Evolutionary conservation across 192 early-diverging fungal genomes (phyloP).

Genomic region (Dissophora globulifera): DNA sequence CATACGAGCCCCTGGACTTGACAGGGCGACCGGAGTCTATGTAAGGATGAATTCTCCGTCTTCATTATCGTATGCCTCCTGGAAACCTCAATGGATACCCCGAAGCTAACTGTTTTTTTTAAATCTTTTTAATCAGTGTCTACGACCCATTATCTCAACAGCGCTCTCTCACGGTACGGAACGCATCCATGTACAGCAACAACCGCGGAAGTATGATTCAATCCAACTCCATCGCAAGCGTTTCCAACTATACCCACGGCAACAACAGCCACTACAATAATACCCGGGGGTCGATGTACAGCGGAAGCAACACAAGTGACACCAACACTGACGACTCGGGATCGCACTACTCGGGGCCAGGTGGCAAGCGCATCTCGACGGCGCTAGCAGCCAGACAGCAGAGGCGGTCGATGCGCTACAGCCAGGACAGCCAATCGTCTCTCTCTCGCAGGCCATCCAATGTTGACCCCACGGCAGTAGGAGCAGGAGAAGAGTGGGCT

Average conservation of each 20-base stretch:
- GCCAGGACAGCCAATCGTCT: constrained; percentile 34
- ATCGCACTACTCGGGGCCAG: constrained; percentile 19
- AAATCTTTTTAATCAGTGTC: constrained; percentile 13
- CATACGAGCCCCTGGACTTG: constrained; percentile 34
- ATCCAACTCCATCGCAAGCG: constrained; percentile 1
- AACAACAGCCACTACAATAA: constrained; percentile 1
- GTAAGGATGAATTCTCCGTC: too few species aligned
- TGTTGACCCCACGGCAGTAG: too few species aligned
- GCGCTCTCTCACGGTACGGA: constrained; percentile 39
- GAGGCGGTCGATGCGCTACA: constrained; percentile 33
- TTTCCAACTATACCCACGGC: background rate
- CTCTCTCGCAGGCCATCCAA: too few species aligned
- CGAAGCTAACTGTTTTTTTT: too few species aligned
- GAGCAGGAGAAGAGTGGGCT: too few species aligned
- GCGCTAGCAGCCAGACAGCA: constrained; percentile 39
- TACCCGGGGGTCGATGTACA: constrained; percentile 20
- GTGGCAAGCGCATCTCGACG: constrained; percentile 20
- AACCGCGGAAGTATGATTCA: constrained; percentile 1
- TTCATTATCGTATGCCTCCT: too few species aligned
- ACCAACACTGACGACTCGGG: constrained; percentile 37
- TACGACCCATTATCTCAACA: constrained; percentile 18
- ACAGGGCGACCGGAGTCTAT: constrained; percentile 26
- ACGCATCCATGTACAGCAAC: constrained; percentile 29
- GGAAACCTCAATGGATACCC: too few species aligned
- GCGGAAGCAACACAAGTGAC: constrained; percentile 22